These are phyloP conservation scores for Drechslerella coelobrocha DNA, from an alignment of 2,329 filamentous ascomycete genomes.

Conservation along the genomic window DNA sequence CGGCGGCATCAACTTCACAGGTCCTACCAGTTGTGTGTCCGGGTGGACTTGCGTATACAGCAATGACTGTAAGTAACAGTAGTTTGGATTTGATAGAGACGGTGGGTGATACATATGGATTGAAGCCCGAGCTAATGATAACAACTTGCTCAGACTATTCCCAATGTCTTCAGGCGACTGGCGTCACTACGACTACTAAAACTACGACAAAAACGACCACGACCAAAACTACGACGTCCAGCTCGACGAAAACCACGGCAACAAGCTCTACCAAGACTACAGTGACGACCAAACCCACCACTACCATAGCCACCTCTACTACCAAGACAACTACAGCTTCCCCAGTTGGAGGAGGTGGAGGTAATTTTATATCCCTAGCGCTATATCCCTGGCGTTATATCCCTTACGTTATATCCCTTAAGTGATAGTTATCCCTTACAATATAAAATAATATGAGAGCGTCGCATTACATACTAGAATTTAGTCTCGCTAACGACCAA, in stretches of 20 bases:
- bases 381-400: too few relatives aligned
- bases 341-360: constrained; percentile 7
- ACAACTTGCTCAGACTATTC: constrained; percentile 22
- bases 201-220: constrained; percentile 19
- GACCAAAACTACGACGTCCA: constrained; percentile 23
- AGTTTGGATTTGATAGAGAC: not conserved
- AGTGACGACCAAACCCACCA: constrained; percentile 19
- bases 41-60: constrained; percentile 44
- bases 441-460: too few relatives aligned
- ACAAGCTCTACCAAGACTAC: constrained; percentile 14
- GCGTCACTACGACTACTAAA: constrained; percentile 20
- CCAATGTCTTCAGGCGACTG: constrained; percentile 42
- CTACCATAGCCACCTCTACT: constrained; percentile 27
- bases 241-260: constrained; percentile 22
- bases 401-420: too few relatives aligned
- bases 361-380: too few relatives aligned
- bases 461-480: too few relatives aligned
- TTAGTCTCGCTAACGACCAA: constrained; percentile 4
- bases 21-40: constrained; percentile 29
- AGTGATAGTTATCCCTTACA: too few relatives aligned
- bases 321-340: constrained; percentile 18
- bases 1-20: constrained; percentile 26
- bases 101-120: not conserved
- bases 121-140: not conserved
- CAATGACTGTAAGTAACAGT: constrained; percentile 35